These are phyloP conservation scores for Mrakia blollopis DNA, from an alignment of 768 basidiomycete species.

Conservation along the genomic window DNA sequence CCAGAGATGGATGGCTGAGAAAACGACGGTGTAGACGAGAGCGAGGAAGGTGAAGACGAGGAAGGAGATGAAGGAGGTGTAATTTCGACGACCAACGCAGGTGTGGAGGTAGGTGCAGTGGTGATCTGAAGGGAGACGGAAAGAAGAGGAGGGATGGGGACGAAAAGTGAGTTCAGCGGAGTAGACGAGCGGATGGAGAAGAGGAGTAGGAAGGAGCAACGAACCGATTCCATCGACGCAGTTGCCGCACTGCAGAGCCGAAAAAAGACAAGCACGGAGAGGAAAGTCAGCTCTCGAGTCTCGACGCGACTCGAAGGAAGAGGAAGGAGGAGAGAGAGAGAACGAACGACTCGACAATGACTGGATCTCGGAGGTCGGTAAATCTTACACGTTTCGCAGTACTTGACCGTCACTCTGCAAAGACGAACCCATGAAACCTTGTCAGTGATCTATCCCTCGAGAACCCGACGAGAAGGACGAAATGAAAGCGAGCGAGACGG, in stretches of 20 bases:
- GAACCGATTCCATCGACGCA: slow-evolving; percentile 83
- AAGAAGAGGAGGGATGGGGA: background rate
- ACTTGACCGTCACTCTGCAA: slow-evolving; percentile 79
- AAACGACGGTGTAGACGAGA: slow-evolving; percentile 69
- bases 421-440: background rate
- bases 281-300: background rate
- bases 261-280: background rate
- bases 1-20: slow-evolving; percentile 70
- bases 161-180: background rate
- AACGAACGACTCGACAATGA: slow-evolving; percentile 84
- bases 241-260: slow-evolving; percentile 73
- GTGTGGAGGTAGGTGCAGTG: slow-evolving; percentile 65
- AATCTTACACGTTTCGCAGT: slow-evolving; percentile 84
- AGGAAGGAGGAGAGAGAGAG: background rate
- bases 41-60: slow-evolving; percentile 72
- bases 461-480: background rate
- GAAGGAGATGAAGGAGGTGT: slow-evolving; percentile 84
- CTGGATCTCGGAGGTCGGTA: slow-evolving; percentile 92
- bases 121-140: slow-evolving; percentile 37
- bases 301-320: background rate
- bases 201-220: background rate
- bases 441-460: too few species aligned
- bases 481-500: background rate
- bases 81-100: slow-evolving; percentile 91
- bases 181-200: background rate